These are phyloP conservation scores for Umbilicaria muhlenbergii DNA, from an alignment of 495 filamentous ascomycete genomes.

Conservation along the genomic window DNA sequence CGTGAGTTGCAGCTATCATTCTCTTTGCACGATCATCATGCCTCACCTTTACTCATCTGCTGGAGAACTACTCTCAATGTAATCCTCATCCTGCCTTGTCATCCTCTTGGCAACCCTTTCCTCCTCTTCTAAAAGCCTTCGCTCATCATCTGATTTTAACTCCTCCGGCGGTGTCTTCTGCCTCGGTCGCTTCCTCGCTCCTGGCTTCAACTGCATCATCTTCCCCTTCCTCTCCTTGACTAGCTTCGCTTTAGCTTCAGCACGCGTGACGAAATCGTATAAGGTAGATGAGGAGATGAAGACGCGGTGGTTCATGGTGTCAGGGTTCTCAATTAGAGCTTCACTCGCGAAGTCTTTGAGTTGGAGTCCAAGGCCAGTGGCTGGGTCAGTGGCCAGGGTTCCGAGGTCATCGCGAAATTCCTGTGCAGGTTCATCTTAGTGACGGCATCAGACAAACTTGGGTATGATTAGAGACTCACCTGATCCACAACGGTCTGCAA, in stretches of 20 bases:
- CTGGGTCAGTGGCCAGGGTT: neutral
- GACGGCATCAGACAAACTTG: neutral
- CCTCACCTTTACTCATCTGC: too few relatives aligned
- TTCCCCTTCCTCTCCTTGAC: neutral
- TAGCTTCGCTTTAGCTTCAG: neutral
- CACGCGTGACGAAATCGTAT: neutral
- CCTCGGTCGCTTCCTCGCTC: neutral
- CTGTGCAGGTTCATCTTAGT: neutral
- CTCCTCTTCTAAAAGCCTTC: neutral
- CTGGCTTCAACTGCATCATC: neutral
- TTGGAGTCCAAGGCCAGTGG: neutral
- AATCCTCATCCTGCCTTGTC: neutral
- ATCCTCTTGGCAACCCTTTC: neutral
- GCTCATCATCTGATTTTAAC: neutral
- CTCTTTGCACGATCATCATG: too few relatives aligned
- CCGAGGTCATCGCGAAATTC: constrained; percentile 4
- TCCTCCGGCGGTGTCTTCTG: constrained; percentile 2
- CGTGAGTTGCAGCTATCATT: too few relatives aligned
- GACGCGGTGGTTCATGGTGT: neutral
- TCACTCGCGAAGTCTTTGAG: constrained; percentile 4
- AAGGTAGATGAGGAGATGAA: neutral
- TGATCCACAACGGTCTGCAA: constrained; percentile 1
- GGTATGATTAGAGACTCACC: neutral
- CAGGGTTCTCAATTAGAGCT: neutral
- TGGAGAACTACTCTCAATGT: too few relatives aligned